A percentile compares a stretch with the other conserved stretches of the same genome.
Conservation (phyloP, 2,329 filamentous ascomycete species). For the Fusarium chuoi region DNA sequence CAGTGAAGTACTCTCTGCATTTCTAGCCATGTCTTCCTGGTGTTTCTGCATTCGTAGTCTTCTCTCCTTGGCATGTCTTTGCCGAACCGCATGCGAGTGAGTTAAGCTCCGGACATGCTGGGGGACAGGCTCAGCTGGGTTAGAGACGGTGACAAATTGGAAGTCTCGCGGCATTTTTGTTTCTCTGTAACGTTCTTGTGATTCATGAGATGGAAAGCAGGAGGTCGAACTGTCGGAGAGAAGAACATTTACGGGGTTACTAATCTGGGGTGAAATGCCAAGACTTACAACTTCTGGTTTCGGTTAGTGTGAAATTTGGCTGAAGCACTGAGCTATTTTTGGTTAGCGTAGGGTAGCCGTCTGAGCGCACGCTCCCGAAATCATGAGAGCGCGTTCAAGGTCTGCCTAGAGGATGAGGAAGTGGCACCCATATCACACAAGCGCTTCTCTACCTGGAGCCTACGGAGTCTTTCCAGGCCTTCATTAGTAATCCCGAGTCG, state of each 20-base stretch:
- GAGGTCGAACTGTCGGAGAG: neutral
- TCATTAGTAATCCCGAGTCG: neutral
- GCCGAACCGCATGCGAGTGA: slow-evolving; percentile 2
- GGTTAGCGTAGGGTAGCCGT: neutral
- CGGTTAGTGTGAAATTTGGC: neutral
- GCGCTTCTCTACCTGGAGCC: neutral
- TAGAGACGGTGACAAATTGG: slow-evolving; percentile 5
- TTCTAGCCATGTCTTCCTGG: neutral
- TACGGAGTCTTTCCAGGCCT: neutral
- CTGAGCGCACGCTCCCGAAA: neutral
- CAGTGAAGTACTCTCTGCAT: neutral
- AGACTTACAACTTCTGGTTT: neutral
- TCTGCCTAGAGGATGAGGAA: neutral
- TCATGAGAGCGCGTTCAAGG: neutral
- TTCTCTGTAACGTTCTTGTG: neutral
- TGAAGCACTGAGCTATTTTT: neutral
- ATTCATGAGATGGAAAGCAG: neutral
- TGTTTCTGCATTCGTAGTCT: neutral
- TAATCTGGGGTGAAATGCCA: neutral
- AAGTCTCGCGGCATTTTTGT: neutral
- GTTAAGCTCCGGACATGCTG: neutral
- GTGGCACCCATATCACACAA: neutral
- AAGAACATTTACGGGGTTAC: neutral
- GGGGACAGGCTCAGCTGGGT: neutral
- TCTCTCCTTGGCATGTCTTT: slow-evolving; percentile 18